Conservation (phyloP, 1,139 yeast genomes). For the Blastobotrys malaysiensis region DNA sequence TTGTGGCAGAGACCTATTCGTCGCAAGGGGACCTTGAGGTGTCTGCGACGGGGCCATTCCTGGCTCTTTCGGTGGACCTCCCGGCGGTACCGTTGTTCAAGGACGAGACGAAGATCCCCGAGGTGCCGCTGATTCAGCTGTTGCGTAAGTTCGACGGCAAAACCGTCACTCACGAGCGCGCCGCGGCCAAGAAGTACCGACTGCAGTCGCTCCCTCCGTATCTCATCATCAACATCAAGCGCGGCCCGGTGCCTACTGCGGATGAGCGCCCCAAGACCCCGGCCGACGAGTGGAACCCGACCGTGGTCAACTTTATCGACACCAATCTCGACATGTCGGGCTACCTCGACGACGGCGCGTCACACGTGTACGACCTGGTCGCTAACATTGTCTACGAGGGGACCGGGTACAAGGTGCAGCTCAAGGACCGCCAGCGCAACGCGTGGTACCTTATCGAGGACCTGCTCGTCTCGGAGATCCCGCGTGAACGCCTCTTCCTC, state of each 20-base stretch:
- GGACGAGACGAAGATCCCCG: slow-evolving; percentile 45
- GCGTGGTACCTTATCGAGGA: slow-evolving; percentile 59
- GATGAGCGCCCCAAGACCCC: slow-evolving; percentile 14
- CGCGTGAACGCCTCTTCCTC: slow-evolving; percentile 56
- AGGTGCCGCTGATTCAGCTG: slow-evolving; percentile 44
- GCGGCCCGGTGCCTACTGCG: slow-evolving; percentile 35
- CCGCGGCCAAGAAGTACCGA: background rate
- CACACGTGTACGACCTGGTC: slow-evolving; percentile 41
- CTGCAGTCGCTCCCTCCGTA: slow-evolving; percentile 44
- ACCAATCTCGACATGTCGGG: slow-evolving; percentile 40
- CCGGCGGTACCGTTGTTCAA: slow-evolving; percentile 56
- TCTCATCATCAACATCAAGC: slow-evolving; percentile 51
- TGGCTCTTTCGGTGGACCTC: slow-evolving; percentile 53
- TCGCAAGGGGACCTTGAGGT: slow-evolving; percentile 14
- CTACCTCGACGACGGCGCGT: slow-evolving; percentile 23
- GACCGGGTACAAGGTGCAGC: slow-evolving; percentile 47
- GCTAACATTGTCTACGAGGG: slow-evolving; percentile 49
- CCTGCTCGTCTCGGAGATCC: slow-evolving; percentile 42
- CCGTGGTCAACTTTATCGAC: slow-evolving; percentile 58
- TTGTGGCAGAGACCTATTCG: slow-evolving; percentile 25
- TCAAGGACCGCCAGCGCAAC: slow-evolving; percentile 39
- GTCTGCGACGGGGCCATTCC: slow-evolving; percentile 40
- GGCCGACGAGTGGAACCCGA: slow-evolving; percentile 47
- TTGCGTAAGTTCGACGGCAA: slow-evolving; percentile 44
- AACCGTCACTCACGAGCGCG: slow-evolving; percentile 17